Evolutionary conservation across 768 basidiomycete species (phyloP).

Genomic region (Suillus occidentalis): DNA sequence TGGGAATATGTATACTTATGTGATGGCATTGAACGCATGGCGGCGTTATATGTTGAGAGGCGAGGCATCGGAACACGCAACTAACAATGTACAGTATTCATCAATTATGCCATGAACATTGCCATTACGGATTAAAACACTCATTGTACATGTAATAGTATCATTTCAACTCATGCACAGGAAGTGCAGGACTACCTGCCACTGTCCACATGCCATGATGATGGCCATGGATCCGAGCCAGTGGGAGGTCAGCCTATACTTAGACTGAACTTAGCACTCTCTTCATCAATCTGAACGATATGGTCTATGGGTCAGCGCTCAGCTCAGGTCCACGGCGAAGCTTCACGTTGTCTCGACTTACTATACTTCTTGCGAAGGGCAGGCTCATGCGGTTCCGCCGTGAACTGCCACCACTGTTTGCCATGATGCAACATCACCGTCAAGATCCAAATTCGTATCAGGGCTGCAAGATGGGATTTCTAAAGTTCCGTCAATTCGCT

Average conservation of each 20-base stretch:
- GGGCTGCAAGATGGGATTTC: neutral
- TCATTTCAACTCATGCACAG: neutral
- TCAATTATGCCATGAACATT: conserved; percentile 7
- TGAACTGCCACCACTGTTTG: neutral
- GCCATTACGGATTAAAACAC: neutral
- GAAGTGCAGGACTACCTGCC: neutral
- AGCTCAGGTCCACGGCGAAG: no score
- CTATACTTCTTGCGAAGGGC: no score
- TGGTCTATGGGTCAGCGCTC: no score
- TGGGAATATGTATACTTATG: conserved; percentile 10
- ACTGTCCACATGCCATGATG: neutral
- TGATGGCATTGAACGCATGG: conserved; percentile 14
- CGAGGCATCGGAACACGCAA: conserved; percentile 7
- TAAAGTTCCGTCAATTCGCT: no score
- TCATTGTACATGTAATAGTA: no score
- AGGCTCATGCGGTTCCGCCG: neutral
- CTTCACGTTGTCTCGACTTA: no score
- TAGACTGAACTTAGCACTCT: no score
- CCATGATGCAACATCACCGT: no score
- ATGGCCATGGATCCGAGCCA: neutral
- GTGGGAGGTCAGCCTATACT: neutral
- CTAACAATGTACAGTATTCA: conserved; percentile 31
- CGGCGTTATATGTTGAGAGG: neutral
- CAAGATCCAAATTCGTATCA: neutral
- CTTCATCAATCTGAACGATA: no score